Conservation (phyloP, 106 monocot species). For the Platanthera guangdongensis region DNA sequence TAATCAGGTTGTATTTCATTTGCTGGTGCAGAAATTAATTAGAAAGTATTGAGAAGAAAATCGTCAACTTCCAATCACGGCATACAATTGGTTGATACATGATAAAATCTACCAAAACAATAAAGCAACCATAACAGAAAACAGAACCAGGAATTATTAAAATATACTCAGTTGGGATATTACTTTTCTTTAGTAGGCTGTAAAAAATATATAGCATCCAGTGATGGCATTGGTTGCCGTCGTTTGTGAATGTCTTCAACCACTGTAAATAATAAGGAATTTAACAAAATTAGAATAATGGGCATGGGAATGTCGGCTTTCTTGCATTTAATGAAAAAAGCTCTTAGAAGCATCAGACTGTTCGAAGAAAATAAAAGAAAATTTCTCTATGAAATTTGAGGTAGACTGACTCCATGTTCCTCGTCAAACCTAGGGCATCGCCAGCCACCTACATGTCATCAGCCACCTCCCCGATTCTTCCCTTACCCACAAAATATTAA, state of each 20-base stretch:
- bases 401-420: no score
- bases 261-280: conserved; percentile 43
- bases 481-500: no score
- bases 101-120: neutral
- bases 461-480: no score
- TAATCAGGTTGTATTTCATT: neutral
- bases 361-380: neutral
- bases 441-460: no score
- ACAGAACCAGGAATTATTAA: neutral
- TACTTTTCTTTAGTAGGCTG: conserved; percentile 95
- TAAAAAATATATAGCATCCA: conserved; percentile 97
- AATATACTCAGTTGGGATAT: neutral
- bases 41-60: neutral
- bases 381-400: neutral
- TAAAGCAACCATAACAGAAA: neutral
- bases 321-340: neutral
- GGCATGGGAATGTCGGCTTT: neutral
- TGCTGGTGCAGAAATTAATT: neutral
- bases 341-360: neutral
- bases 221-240: conserved; percentile 79
- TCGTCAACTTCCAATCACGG: neutral
- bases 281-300: neutral
- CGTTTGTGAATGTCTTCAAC: conserved; percentile 88
- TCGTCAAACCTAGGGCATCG: no score
- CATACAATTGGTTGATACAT: neutral